Conservation (phyloP, 179 eudicot genomes). For the Camellia oleifera region DNA sequence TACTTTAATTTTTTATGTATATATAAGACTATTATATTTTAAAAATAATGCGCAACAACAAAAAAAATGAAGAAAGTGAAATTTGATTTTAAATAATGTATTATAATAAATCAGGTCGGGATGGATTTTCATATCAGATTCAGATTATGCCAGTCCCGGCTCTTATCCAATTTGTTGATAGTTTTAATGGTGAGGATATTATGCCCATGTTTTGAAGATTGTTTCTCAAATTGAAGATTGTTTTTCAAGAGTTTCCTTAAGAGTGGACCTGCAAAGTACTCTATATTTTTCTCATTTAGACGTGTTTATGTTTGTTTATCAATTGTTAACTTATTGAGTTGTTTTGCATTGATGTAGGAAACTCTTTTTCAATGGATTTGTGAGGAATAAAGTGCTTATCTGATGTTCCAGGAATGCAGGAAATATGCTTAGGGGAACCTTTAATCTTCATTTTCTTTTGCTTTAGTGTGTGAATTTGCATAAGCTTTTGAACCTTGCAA, state of each 20-base stretch:
- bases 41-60: too few species aligned
- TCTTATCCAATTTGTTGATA: too few species aligned
- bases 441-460: background rate
- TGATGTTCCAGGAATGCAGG: conserved; percentile 3
- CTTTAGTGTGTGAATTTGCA: conserved; percentile 14
- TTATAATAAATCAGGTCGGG: too few species aligned
- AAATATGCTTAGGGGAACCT: conserved; percentile 6
- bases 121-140: too few species aligned
- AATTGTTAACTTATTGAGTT: background rate
- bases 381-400: conserved; percentile 22
- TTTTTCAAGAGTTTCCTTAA: background rate
- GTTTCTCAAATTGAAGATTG: background rate
- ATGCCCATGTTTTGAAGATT: background rate
- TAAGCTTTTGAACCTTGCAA: conserved; percentile 13
- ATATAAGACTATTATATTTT: too few species aligned
- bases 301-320: background rate
- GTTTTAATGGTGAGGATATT: background rate
- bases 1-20: too few species aligned
- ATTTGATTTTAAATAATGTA: too few species aligned
- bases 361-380: background rate
- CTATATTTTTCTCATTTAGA: background rate
- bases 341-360: conserved; percentile 14
- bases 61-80: too few species aligned
- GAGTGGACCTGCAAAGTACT: background rate
- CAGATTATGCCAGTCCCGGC: too few species aligned